These are phyloP conservation scores for Phaseolus lunatus DNA, from an alignment of 306 rosid species.

Conservation along the genomic window DNA sequence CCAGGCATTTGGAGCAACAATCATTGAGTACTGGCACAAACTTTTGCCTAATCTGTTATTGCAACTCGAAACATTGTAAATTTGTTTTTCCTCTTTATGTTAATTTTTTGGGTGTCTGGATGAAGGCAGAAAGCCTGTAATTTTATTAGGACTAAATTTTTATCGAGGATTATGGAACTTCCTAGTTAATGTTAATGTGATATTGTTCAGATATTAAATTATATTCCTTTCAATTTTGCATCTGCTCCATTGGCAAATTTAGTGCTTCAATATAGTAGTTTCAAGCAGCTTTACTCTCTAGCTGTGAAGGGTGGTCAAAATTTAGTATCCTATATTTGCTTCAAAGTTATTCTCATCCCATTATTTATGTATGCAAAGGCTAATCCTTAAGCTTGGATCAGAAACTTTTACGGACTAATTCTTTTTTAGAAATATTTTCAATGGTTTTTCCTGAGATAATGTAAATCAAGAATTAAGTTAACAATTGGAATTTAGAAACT, in stretches of 20 bases:
- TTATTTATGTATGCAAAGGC: not conserved
- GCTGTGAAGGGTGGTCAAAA: not conserved
- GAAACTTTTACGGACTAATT: too few species aligned
- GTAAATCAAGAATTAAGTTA: too few species aligned
- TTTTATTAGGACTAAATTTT: slow-evolving; percentile 54
- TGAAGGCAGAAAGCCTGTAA: slow-evolving; percentile 63
- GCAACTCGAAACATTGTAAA: slow-evolving; percentile 55
- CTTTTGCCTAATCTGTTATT: slow-evolving; percentile 54
- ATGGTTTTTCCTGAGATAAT: too few species aligned
- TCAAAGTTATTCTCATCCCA: slow-evolving; percentile 6
- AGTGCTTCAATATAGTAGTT: not conserved
- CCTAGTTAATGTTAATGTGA: slow-evolving; percentile 46
- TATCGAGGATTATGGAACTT: slow-evolving; percentile 50
- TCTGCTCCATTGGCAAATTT: slow-evolving; percentile 3
- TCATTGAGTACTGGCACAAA: slow-evolving; percentile 58
- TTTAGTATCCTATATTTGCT: not conserved
- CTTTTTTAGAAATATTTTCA: too few species aligned
- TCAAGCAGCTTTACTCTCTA: not conserved
- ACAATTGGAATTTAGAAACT: too few species aligned
- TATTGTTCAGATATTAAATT: slow-evolving; percentile 34
- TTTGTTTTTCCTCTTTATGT: slow-evolving; percentile 40
- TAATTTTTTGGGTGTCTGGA: slow-evolving; percentile 56
- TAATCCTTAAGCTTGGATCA: too few species aligned
- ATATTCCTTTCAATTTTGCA: not conserved
- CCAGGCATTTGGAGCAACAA: slow-evolving; percentile 57